Evolutionary conservation across 2,329 filamentous ascomycete species (phyloP), one percentile per base, ranked within the genome.

Genomic region (Geoglossum cookeanum): DNA sequence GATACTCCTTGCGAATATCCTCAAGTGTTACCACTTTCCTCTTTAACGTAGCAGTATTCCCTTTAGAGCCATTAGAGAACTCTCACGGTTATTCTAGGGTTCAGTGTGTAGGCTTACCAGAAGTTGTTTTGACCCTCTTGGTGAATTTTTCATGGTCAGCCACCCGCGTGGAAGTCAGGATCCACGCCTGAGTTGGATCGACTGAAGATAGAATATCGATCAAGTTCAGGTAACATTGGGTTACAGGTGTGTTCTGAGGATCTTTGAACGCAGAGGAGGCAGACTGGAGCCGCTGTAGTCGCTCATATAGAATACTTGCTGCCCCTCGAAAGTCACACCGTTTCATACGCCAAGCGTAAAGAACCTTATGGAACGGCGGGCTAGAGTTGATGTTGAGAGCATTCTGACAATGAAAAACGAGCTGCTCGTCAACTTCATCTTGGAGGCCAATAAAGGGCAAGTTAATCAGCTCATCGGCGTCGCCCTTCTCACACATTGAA

Each of bases 181-280:
- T 80, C 79, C 94, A 98, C 1, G 84, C 84, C 65, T 95, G 85
- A 62, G 78, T 80, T 58, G 82, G 75, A 54, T 86, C 81, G 45
- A 96, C 88, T 61, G 88, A 95, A 62, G 85, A 87, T 60, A 98
- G 75, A 0, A 88, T 84, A 67, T 98, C 98, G 72, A 98, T 94
- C 49, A 98, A 78, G 60, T 89, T 77, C n/a, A 97, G 73, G 64
- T 94, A 92, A 65, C 87, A 84, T 63, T 85, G 80, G 52, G 84
- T 81, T 35, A 86, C 76, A 0, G 76, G 75, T 60, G 47, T 57
- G 47, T 57, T 33, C 17, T 56, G 15, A 3, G 17, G 39, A 67
- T 53, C 68, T 45, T 64, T 59, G n/a, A 67, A 65, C 37, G 59
- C 67, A 62, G 65, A 71, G 63, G 66, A 62, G 7, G 68, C 65